These are phyloP conservation scores for Naganishia friedmannii DNA, from an alignment of 768 basidiomycete genomes.

Conservation along the genomic window DNA sequence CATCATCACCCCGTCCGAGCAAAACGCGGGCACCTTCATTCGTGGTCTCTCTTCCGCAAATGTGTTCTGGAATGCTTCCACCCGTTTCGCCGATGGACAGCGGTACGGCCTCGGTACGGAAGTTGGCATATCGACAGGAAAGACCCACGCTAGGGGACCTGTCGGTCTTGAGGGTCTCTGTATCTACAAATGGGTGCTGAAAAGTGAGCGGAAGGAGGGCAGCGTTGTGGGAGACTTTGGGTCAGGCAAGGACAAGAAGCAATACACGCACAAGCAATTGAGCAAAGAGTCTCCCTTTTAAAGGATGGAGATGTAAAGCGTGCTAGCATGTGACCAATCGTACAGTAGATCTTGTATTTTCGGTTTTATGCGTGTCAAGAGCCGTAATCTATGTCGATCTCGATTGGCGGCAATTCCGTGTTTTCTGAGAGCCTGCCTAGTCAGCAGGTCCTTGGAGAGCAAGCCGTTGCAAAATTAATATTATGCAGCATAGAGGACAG, in stretches of 20 bases:
- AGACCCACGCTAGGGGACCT: slow-evolving; percentile 93
- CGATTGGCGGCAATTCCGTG: neutral
- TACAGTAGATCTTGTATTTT: neutral
- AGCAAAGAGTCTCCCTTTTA: slow-evolving; percentile 39
- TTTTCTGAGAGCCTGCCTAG: neutral
- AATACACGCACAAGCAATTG: slow-evolving; percentile 56
- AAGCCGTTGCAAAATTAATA: neutral
- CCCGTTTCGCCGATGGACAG: slow-evolving; percentile 94
- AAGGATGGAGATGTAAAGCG: neutral
- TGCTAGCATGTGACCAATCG: too few relatives aligned
- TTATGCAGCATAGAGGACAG: neutral
- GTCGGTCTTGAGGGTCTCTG: slow-evolving; percentile 91
- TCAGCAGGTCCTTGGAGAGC: neutral
- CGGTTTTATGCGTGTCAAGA: neutral
- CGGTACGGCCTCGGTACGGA: slow-evolving; percentile 96
- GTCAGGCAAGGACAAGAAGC: slow-evolving; percentile 64
- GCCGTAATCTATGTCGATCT: neutral
- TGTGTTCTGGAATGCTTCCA: slow-evolving; percentile 90
- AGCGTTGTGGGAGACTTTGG: slow-evolving; percentile 88
- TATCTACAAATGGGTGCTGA: slow-evolving; percentile 92
- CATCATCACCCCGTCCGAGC: slow-evolving; percentile 78
- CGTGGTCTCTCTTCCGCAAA: slow-evolving; percentile 87
- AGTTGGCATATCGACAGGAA: slow-evolving; percentile 94
- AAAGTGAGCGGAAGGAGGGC: slow-evolving; percentile 68
- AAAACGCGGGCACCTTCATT: slow-evolving; percentile 66